phyloP scores from a whole-genome alignment of 176 grass and related monocot species.

The sorghum (Sorghum bicolor) region DNA sequence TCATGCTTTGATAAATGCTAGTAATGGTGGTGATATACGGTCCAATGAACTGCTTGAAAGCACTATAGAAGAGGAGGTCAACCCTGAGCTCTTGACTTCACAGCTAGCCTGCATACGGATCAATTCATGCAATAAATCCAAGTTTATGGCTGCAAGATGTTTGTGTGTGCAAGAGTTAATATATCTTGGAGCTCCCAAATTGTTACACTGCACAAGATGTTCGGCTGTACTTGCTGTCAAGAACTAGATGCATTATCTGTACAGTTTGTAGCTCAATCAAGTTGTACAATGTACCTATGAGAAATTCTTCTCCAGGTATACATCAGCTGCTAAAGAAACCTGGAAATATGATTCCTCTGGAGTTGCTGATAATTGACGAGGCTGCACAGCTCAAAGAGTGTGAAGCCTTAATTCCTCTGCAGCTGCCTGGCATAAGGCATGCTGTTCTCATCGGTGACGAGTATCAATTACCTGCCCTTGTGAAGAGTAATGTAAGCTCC shows the following conservation, averaged over 20 bases:
- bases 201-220: not conserved
- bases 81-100: not conserved
- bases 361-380: conserved; percentile 57
- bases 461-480: conserved; percentile 50
- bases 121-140: not conserved
- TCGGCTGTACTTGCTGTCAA: not conserved
- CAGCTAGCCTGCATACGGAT: not conserved
- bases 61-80: not conserved
- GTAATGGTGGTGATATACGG: not conserved
- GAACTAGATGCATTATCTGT: conserved; percentile 22
- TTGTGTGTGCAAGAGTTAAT: conserved; percentile 2
- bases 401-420: no score
- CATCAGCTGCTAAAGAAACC: not conserved
- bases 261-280: conserved; percentile 37
- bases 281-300: not conserved
- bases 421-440: conserved; percentile 32
- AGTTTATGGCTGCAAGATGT: not conserved
- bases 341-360: not conserved
- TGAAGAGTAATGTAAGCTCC: conserved; percentile 54
- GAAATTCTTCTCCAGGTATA: not conserved
- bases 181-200: conserved; percentile 11
- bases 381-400: conserved; percentile 45
- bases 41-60: not conserved
- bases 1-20: not conserved
- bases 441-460: conserved; percentile 57